These are phyloP conservation scores for Camellia sinensis DNA, from an alignment of 148 eudicot genomes.

Conservation along the genomic window DNA sequence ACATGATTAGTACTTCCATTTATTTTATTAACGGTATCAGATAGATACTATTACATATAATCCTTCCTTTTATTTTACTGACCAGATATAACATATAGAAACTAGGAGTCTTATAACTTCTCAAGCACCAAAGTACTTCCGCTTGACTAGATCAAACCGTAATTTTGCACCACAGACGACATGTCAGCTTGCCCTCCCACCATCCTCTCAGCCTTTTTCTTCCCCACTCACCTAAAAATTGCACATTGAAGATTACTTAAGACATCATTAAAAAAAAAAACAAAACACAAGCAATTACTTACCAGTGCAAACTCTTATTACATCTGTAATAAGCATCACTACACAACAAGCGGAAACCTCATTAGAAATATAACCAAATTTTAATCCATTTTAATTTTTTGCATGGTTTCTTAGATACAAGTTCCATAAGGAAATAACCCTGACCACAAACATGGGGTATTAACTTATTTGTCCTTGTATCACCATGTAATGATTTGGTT, in stretches of 20 bases:
- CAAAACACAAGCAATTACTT: neutral
- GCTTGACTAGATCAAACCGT: neutral
- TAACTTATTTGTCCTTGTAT: neutral
- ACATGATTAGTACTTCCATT: neutral
- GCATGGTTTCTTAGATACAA: neutral
- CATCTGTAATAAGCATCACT: constrained; percentile 78
- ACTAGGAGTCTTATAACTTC: constrained; percentile 7
- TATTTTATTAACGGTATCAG: neutral
- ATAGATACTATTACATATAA: neutral
- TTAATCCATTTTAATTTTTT: neutral
- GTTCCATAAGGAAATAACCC: neutral
- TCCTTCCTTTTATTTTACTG: neutral
- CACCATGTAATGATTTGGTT: neutral
- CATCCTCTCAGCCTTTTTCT: constrained; percentile 77
- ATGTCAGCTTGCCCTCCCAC: constrained; percentile 69
- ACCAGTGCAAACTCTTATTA: constrained; percentile 89
- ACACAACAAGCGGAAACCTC: constrained; percentile 22
- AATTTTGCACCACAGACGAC: constrained; percentile 23
- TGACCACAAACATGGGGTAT: neutral
- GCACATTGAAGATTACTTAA: neutral
- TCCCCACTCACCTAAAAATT: constrained; percentile 67
- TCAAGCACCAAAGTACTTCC: neutral
- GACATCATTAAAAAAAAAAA: neutral
- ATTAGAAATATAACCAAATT: neutral
- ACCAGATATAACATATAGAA: neutral